phyloP scores from a whole-genome alignment of 345 rosid species.

The Brassica juncea region DNA sequence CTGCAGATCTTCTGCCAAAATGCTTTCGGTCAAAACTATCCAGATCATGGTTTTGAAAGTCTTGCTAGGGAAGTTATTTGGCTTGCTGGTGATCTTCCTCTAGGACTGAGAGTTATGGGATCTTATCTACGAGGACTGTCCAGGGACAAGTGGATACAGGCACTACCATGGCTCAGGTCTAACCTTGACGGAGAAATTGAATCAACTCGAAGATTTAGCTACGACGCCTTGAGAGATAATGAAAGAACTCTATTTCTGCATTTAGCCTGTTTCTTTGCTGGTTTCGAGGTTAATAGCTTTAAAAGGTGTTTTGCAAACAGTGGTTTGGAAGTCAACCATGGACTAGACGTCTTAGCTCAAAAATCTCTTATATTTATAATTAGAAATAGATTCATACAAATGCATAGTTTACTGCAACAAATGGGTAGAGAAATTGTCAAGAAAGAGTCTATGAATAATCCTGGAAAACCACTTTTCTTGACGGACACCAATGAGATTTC shows the following conservation, averaged over 20 bases:
- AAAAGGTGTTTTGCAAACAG: not conserved
- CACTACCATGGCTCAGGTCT: not conserved
- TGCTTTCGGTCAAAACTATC: not conserved
- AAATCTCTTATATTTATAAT: not conserved
- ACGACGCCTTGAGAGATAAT: not conserved
- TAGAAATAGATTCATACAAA: not conserved
- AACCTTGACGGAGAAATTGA: not conserved
- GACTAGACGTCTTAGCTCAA: not conserved
- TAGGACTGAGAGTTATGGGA: not conserved
- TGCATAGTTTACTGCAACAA: not conserved
- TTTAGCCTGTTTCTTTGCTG: not conserved
- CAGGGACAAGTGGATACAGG: not conserved
- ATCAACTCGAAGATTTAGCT: not conserved
- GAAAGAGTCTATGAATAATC: not conserved
- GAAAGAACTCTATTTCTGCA: not conserved
- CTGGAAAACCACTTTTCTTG: not conserved
- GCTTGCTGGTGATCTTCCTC: not conserved
- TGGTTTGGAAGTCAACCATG: not conserved
- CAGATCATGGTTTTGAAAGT: not conserved
- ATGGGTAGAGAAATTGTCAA: not conserved
- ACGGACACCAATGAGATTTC: not conserved
- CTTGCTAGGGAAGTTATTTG: not conserved
- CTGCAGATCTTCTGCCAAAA: not conserved
- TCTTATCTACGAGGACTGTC: not conserved
- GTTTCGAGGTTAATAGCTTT: not conserved